Percentiles rank a stretch among this genome's conserved stretches.
Evolutionary conservation across 306 rosid genomes (phyloP).

Genomic region (Vachellia pachyceras): DNA sequence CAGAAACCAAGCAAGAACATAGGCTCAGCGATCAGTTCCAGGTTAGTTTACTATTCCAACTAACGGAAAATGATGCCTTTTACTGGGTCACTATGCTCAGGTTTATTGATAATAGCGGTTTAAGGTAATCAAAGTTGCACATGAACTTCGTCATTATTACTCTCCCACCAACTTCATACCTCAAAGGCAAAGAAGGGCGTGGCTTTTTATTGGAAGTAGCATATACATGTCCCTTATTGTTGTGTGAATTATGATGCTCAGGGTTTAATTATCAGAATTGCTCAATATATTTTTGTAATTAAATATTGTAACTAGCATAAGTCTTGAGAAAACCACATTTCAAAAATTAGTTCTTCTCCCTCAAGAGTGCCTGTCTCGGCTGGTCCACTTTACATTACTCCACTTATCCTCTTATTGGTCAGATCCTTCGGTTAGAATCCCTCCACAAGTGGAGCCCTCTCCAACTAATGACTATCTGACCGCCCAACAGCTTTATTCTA

Average conservation of each 20-base stretch:
- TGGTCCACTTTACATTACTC: no score
- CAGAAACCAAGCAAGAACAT: slow-evolving; percentile 47
- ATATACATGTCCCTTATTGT: slow-evolving; percentile 17
- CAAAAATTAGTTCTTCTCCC: no score
- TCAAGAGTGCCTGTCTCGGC: no score
- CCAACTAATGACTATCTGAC: no score
- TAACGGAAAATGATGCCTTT: slow-evolving; percentile 42
- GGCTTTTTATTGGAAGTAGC: slow-evolving; percentile 33
- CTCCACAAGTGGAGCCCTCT: no score
- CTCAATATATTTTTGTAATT: neutral
- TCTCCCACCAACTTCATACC: slow-evolving; percentile 17
- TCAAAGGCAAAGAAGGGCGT: slow-evolving; percentile 10
- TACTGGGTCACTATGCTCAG: slow-evolving; percentile 31
- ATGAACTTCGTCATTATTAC: slow-evolving; percentile 46
- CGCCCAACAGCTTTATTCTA: no score
- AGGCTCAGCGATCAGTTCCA: slow-evolving; percentile 8
- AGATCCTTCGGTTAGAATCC: no score
- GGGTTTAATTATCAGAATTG: neutral
- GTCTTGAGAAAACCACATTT: no score
- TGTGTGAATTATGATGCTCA: slow-evolving; percentile 27
- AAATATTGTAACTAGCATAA: no score
- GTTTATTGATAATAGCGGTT: slow-evolving; percentile 14
- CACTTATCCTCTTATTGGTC: no score
- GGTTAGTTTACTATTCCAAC: slow-evolving; percentile 42
- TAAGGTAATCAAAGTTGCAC: slow-evolving; percentile 42